Conservation (phyloP, 2,329 filamentous ascomycete species). For the Botrytis aclada region DNA sequence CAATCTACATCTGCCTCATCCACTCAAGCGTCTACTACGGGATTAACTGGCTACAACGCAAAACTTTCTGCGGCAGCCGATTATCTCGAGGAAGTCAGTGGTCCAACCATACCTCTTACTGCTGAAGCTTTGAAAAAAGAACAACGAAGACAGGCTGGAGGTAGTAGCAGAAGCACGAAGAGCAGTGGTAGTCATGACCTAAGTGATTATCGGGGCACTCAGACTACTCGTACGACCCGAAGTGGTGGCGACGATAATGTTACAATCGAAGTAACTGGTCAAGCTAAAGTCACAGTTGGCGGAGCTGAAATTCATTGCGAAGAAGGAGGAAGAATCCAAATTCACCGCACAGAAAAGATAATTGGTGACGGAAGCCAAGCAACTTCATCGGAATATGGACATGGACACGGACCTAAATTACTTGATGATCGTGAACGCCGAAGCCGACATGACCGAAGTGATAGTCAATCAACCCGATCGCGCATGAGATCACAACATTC, state of each 20-base stretch:
- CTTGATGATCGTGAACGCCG: conserved; percentile 34
- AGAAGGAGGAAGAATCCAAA: conserved; percentile 59
- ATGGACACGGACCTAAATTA: conserved; percentile 15
- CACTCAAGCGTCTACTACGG: conserved; percentile 11
- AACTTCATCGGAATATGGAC: conserved; percentile 42
- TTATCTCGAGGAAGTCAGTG: conserved; percentile 54
- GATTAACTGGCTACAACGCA: conserved; percentile 41
- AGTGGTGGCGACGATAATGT: conserved; percentile 48
- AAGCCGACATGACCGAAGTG: conserved; percentile 26
- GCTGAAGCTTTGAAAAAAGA: conserved; percentile 49
- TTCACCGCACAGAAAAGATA: conserved; percentile 43
- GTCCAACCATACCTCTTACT: conserved; percentile 50
- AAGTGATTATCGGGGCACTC: conserved; percentile 60
- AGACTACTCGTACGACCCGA: conserved; percentile 57
- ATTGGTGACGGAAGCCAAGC: conserved; percentile 50
- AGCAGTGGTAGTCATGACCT: conserved; percentile 61
- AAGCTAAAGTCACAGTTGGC: conserved; percentile 54
- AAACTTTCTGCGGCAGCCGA: conserved; percentile 45
- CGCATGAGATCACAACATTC: conserved; percentile 30
- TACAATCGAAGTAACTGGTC: conserved; percentile 58
- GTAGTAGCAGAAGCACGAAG: conserved; percentile 53
- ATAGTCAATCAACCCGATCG: conserved; percentile 21
- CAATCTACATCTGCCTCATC: conserved; percentile 25
- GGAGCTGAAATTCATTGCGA: conserved; percentile 56
- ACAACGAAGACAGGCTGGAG: conserved; percentile 44